Evolutionary conservation across 2,329 filamentous ascomycete species (phyloP).

Genomic region (Pestalotiopsis sp.): DNA sequence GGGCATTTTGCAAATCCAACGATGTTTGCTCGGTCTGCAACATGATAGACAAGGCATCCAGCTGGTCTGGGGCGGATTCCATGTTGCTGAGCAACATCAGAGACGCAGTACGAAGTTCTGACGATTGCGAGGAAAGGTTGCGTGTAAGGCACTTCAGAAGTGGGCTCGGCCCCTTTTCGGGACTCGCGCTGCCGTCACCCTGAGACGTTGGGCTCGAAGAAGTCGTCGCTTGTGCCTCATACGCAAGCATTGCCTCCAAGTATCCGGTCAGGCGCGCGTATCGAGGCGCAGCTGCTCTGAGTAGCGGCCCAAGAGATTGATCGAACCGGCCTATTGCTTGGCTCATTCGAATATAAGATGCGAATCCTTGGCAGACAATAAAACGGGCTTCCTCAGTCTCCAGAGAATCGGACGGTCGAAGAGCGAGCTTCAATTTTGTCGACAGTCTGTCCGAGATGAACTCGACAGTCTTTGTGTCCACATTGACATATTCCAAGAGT

Average conservation of each 20-base stretch:
- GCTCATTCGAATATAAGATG: conserved; percentile 70
- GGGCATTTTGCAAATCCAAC: conserved; percentile 73
- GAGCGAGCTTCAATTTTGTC: conserved; percentile 65
- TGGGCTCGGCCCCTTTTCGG: conserved; percentile 59
- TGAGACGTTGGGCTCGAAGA: conserved; percentile 29
- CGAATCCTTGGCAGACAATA: conserved; percentile 75
- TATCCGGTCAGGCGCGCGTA: conserved; percentile 70
- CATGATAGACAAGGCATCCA: conserved; percentile 63
- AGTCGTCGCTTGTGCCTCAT: conserved; percentile 41
- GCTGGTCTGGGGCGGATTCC: conserved; percentile 49
- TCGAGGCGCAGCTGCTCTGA: conserved; percentile 67
- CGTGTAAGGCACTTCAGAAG: conserved; percentile 68
- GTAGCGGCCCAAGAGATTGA: conserved; percentile 61
- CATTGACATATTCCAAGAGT: conserved; percentile 61
- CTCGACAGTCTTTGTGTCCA: conserved; percentile 68
- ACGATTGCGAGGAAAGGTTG: conserved; percentile 76
- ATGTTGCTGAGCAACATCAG: conserved; percentile 72
- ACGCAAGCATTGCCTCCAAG: conserved; percentile 63
- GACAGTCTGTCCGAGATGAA: conserved; percentile 68
- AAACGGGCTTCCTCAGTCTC: conserved; percentile 70
- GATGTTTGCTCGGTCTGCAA: conserved; percentile 80
- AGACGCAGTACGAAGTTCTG: conserved; percentile 72
- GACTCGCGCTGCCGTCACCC: conserved; percentile 39
- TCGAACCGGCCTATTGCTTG: conserved; percentile 61
- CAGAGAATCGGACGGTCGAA: conserved; percentile 61